Evolutionary conservation across 176 grass and related monocot genomes (phyloP).

Genomic region (Paspalum vaginatum): DNA sequence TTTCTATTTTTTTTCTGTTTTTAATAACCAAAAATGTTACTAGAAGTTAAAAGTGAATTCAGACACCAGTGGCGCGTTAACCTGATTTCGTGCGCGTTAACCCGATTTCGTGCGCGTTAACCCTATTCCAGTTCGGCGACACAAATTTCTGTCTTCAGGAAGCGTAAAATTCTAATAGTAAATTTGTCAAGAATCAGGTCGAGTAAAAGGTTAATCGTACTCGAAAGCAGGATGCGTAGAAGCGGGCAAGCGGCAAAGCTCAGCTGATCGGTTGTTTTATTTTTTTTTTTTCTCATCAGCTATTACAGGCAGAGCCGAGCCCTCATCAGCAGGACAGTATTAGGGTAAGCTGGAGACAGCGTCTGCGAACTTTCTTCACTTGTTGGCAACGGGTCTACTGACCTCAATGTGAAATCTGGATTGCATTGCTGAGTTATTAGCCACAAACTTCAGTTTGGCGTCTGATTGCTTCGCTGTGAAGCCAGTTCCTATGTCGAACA

Average conservation of each 20-base stretch:
- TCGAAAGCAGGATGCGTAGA: not conserved
- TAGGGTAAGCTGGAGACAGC: not conserved
- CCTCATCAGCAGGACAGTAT: not conserved
- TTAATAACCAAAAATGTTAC: not conserved
- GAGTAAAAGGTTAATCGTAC: not conserved
- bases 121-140: not conserved
- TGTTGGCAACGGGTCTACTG: too few species aligned
- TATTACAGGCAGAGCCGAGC: not conserved
- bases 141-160: not conserved
- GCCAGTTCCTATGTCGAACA: slow-evolving; percentile 12
- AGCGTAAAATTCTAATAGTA: too few species aligned
- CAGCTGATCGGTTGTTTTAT: not conserved
- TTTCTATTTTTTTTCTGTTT: not conserved
- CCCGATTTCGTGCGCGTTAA: too few species aligned
- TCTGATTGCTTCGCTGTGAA: not conserved
- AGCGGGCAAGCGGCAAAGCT: not conserved
- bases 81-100: not conserved
- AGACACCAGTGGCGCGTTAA: not conserved
- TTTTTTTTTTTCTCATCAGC: not conserved
- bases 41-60: not conserved
- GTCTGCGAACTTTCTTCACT: not conserved
- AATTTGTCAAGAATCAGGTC: too few species aligned
- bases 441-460: too few species aligned
- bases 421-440: too few species aligned
- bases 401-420: too few species aligned